Percentiles rank a stretch among this genome's conserved stretches.
Evolutionary conservation across 129 eudicot genomes (phyloP).

Genomic region (Saposhnikovia divaricata): DNA sequence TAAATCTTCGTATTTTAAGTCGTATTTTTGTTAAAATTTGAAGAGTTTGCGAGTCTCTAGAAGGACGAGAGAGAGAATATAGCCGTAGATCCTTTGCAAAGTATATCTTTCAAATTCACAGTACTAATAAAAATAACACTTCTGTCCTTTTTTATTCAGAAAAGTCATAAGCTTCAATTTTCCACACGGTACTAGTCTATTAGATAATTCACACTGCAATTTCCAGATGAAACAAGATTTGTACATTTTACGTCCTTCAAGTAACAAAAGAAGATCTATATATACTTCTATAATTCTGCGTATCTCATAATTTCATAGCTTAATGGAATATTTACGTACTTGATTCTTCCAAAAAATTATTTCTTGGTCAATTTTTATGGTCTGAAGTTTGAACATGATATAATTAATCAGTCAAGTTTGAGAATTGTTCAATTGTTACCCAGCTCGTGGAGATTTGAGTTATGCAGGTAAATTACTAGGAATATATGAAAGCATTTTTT

Average conservation of each 20-base stretch:
- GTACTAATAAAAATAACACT: neutral
- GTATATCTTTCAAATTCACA: neutral
- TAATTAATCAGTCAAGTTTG: neutral
- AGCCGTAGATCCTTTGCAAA: neutral
- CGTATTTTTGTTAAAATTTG: too few relatives aligned
- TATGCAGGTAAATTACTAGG: neutral
- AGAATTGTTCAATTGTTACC: neutral
- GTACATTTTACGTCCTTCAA: too few relatives aligned
- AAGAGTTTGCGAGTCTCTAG: too few relatives aligned
- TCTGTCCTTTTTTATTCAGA: neutral
- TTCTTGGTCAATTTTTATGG: neutral
- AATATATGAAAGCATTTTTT: neutral
- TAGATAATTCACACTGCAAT: neutral
- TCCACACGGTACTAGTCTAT: neutral
- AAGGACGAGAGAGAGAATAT: neutral
- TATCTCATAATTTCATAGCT: neutral
- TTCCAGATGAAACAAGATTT: neutral
- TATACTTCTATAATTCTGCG: too few relatives aligned
- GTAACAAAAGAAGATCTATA: too few relatives aligned
- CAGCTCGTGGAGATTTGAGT: neutral
- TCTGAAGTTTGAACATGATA: neutral
- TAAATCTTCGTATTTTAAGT: too few relatives aligned
- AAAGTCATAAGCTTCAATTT: neutral
- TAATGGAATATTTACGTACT: neutral
- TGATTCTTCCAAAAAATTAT: neutral